Evolutionary conservation across 352 stramenopile genomes (phyloP), one percentile per base, ranked within the genome.

Genomic region (Phytophthora constricta): DNA sequence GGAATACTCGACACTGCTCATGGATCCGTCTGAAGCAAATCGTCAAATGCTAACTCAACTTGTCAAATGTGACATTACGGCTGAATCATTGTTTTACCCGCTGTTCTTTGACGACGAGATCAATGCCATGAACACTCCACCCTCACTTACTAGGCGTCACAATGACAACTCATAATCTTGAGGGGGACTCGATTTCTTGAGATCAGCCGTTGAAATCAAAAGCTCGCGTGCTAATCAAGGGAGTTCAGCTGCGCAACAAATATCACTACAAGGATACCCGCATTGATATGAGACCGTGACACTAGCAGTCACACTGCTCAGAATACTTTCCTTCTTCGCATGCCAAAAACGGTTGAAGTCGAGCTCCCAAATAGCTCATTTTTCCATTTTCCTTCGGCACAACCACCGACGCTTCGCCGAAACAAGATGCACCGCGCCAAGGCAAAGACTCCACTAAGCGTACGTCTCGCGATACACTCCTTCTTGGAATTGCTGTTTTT

Each of bases 371-470:
- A 66, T 58, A 66, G 55, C 25, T 56, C 46, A 64, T 54, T 60
- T 37, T 43, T 10, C 28, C 51, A 58, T 43, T 64, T 69, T 20
- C 28, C 39, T 19, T 50, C 46, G 10, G 25, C 27, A 33, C 47
- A 53, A 26, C 27, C n/a, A 58, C 62, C 26, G 52, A 47, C 34
- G 50, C 65, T 62, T 61, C 55, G n/a, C 22, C 11, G 0, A 34
- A 27, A 26, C 58, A 59, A 56, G 37, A 90, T 90, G 79, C 81
- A 90, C 57, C 81, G 79, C 46, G 77, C 77, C 46, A 91, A 86
- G 72, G 68, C 83, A 22, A 91, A 91, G 76, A 74, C 77, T n/a
- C 74, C 83, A 17, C 71, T 91, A 19, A 80, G 49, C 26, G 82
- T 91, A 70, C 3, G 76, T 62, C n/a, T 11, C 20, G 2, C 9